Conservation (phyloP, 1,284 basidiomycete genomes). For the Rhodotorula glutinis region DNA sequence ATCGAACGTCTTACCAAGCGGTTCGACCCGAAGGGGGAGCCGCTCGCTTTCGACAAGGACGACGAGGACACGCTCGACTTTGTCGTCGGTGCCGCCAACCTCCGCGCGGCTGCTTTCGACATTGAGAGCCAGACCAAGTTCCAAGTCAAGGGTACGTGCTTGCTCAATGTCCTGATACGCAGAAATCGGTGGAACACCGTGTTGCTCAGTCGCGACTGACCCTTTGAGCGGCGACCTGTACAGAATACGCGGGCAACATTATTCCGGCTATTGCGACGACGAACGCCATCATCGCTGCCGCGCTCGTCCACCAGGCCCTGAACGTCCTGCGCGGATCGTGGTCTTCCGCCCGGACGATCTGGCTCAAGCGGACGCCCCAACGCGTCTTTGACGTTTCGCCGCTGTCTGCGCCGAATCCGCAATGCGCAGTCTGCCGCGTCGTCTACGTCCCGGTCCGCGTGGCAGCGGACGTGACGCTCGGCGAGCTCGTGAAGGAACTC, state of each 20-base stretch:
- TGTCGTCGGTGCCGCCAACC: slow-evolving; percentile 88
- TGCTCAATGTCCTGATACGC: background rate
- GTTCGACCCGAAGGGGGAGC: slow-evolving; percentile 59
- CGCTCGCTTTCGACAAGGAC: slow-evolving; percentile 93
- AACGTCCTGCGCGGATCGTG: slow-evolving; percentile 59
- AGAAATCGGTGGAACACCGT: too few relatives aligned
- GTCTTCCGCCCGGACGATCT: slow-evolving; percentile 47
- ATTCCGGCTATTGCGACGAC: slow-evolving; percentile 99
- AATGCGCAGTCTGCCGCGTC: slow-evolving; percentile 82
- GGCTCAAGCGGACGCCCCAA: slow-evolving; percentile 37
- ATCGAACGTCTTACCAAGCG: slow-evolving; percentile 73
- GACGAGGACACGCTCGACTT: slow-evolving; percentile 96
- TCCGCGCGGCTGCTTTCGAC: slow-evolving; percentile 83
- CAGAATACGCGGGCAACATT: slow-evolving; percentile 99
- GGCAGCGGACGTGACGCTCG: slow-evolving; percentile 66
- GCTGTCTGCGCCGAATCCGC: slow-evolving; percentile 63
- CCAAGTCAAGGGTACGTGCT: slow-evolving; percentile 79
- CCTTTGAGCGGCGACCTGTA: background rate
- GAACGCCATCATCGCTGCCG: slow-evolving; percentile 92
- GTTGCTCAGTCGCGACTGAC: too few relatives aligned
- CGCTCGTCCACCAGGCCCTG: slow-evolving; percentile 88
- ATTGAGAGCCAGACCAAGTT: slow-evolving; percentile 88
- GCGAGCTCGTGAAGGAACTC: slow-evolving; percentile 67
- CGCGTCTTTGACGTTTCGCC: slow-evolving; percentile 53
- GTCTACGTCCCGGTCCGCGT: slow-evolving; percentile 72